Percentiles rank a stretch among this genome's conserved stretches.
phyloP scores from a whole-genome alignment of 2,329 filamentous ascomycete genomes.

The Orbilia javanica region DNA sequence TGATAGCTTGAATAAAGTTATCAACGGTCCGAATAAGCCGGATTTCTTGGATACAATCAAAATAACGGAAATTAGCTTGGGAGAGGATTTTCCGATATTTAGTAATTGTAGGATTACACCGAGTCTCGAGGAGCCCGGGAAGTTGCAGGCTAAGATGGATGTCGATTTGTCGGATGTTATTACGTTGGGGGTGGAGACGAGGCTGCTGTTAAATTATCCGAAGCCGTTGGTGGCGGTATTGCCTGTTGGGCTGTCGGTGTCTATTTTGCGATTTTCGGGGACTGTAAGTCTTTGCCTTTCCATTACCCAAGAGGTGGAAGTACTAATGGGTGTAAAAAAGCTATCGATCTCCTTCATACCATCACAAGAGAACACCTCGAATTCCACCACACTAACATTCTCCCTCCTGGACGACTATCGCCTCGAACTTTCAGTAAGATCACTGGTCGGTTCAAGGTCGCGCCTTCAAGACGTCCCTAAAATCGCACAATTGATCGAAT shows the following conservation, averaged over 20 bases:
- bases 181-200: constrained; percentile 93
- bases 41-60: constrained; percentile 88
- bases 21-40: constrained; percentile 88
- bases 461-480: constrained; percentile 87
- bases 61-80: constrained; percentile 91
- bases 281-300: constrained; percentile 67
- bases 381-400: constrained; percentile 90
- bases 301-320: neutral
- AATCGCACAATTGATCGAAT: constrained; percentile 85
- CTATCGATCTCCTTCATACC: constrained; percentile 94
- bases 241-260: constrained; percentile 90
- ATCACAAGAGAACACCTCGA: constrained; percentile 68
- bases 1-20: constrained; percentile 81
- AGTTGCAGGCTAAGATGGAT: constrained; percentile 94
- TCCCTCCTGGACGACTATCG: constrained; percentile 92
- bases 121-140: constrained; percentile 80
- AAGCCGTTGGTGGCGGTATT: constrained; percentile 88
- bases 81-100: constrained; percentile 98
- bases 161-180: constrained; percentile 97
- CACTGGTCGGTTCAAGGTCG: constrained; percentile 82
- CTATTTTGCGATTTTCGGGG: constrained; percentile 92
- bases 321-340: constrained; percentile 7
- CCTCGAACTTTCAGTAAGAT: constrained; percentile 83
- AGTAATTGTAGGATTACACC: constrained; percentile 97
- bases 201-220: constrained; percentile 92